A percentile compares a stretch with the other conserved stretches of the same genome.
These are phyloP conservation scores for Debaryomyces robertsiae DNA, from an alignment of 1,139 yeast species.

Conservation along the genomic window DNA sequence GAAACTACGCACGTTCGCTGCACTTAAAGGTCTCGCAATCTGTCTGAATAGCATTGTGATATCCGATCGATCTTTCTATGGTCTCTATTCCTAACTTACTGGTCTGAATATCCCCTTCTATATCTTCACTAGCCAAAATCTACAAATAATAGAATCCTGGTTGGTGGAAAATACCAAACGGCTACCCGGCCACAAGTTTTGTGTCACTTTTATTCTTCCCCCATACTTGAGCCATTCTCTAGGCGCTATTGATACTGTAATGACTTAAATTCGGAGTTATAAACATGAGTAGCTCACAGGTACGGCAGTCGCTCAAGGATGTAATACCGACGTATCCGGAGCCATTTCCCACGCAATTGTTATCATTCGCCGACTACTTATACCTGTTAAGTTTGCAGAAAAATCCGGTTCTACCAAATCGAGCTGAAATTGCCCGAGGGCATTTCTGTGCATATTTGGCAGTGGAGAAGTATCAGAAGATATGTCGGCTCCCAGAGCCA, in stretches of 20 bases:
- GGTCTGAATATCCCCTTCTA: background rate
- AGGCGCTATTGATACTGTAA: no score
- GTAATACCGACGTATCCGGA: conserved; percentile 53
- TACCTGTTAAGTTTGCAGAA: conserved; percentile 55
- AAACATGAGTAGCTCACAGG: conserved; percentile 25
- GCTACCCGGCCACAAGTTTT: conserved; percentile 15
- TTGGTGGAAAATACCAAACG: conserved; percentile 20
- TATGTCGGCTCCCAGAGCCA: conserved; percentile 50
- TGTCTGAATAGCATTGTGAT: conserved; percentile 26
- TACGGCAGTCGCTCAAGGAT: conserved; percentile 42
- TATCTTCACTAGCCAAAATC: conserved; percentile 3
- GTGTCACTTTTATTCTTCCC: no score
- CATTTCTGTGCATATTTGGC: conserved; percentile 69
- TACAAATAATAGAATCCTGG: conserved; percentile 21
- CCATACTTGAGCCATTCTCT: no score
- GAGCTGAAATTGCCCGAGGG: conserved; percentile 62
- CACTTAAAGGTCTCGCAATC: conserved; percentile 19
- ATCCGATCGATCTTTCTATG: background rate
- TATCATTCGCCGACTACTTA: conserved; percentile 51
- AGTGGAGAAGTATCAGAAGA: conserved; percentile 49
- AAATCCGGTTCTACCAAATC: conserved; percentile 47
- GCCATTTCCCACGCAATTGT: conserved; percentile 49
- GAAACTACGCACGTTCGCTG: conserved; percentile 24
- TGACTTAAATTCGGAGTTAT: no score
- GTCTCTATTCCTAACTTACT: background rate